Evolutionary conservation across 139 green algal genomes (phyloP), one percentile per base, ranked within the genome.

Genomic region (Pleodorina starrii): DNA sequence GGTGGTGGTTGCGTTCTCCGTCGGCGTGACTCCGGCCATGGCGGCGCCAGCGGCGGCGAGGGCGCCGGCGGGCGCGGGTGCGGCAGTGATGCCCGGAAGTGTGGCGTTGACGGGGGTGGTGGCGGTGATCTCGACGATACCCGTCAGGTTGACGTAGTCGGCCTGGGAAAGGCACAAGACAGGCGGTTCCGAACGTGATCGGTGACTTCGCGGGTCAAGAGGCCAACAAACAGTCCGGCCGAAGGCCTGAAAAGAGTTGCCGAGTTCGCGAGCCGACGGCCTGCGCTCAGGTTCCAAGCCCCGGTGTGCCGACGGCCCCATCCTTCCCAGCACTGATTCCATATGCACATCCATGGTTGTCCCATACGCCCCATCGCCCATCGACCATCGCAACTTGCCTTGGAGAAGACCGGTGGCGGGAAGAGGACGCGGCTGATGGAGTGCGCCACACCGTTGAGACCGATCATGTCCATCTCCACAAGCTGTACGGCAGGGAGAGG

Each of bases 381-480:
- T n/a, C n/a, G n/a, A n/a, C n/a, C n/a, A n/a, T n/a, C n/a, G n/a
- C n/a, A n/a, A 17, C 74, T 3, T n/a, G 66, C 74, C 84, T 89
- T 89, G 38, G 69, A 51, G 50, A 89, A 94, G 0, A 88, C 69
- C 12, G 94, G 93, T 23, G 93, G 92, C 9, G 93, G 94, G 89
- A 95, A 95, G 14, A 96, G 82, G 23, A 96, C 91, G 44, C 93
- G 92, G 60, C n/a, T 85, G 90, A 97, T 96, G 86, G 82, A 86
- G 38, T 97, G 94, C 5, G 94, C 77, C 40, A 97, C 78, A 42
- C 93, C 94, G 74, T 97, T 97, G 72, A 54, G 84, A 19, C 91
- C 93, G 0, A 88, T 44, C 9, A 94, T 32, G 84, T 97, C 92
- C 3, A 73, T 35, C 51, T 81, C 40, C 17, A 89, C 35, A 14